These are phyloP conservation scores for Handroanthus guayacan DNA, from an alignment of 257 asterid species.

Conservation along the genomic window DNA sequence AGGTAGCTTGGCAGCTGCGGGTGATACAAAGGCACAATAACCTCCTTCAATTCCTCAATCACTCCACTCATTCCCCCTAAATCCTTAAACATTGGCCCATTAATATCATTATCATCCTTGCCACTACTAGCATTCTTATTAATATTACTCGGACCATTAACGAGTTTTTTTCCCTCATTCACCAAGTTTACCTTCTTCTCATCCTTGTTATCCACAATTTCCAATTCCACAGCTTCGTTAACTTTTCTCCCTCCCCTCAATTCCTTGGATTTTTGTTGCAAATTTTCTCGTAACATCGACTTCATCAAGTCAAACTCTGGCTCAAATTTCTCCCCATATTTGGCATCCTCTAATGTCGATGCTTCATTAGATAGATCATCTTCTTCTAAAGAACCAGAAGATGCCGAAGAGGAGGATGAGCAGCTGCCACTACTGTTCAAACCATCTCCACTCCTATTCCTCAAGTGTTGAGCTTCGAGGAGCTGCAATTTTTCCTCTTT, in stretches of 20 bases:
- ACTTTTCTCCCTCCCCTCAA: constrained; percentile 25
- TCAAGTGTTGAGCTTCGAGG: constrained; percentile 57
- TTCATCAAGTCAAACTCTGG: constrained; percentile 74
- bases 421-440: constrained; percentile 32
- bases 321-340: constrained; percentile 62
- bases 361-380: constrained; percentile 45
- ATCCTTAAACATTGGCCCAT: constrained; percentile 65
- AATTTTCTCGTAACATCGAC: constrained; percentile 66
- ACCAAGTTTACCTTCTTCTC: constrained; percentile 50
- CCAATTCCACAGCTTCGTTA: constrained; percentile 46
- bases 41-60: constrained; percentile 75
- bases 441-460: constrained; percentile 33
- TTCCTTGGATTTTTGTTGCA: constrained; percentile 41
- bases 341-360: constrained; percentile 62
- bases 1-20: constrained; percentile 56
- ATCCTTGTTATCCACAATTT: constrained; percentile 49
- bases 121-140: constrained; percentile 19
- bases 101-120: constrained; percentile 5
- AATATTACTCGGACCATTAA: constrained; percentile 15
- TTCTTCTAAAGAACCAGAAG: constrained; percentile 42
- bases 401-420: constrained; percentile 51
- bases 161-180: constrained; percentile 38
- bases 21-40: constrained; percentile 71
- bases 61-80: constrained; percentile 28
- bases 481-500: constrained; percentile 63